Evolutionary conservation across 1,139 yeast species (phyloP).

Genomic region (Yamadazyma triangularis): DNA sequence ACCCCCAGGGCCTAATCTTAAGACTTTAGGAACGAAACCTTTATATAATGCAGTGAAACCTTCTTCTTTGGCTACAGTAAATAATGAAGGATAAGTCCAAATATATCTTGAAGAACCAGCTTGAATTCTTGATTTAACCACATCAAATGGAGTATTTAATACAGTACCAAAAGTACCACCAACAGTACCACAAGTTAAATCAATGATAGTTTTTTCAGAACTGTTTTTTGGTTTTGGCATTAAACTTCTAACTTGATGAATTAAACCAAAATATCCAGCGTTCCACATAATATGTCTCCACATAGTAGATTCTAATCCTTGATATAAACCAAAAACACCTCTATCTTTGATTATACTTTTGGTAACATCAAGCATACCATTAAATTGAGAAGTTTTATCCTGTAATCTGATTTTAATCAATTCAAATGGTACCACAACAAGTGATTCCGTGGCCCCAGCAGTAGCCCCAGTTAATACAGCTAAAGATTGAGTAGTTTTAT

Average conservation of each 20-base stretch:
- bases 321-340: constrained; percentile 82
- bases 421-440: constrained; percentile 96
- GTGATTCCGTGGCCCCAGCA: constrained; percentile 96
- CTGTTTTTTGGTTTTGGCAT: constrained; percentile 73
- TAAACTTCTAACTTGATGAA: constrained; percentile 75
- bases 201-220: constrained; percentile 76
- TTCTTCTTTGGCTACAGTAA: constrained; percentile 80
- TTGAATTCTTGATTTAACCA: constrained; percentile 95
- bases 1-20: constrained; percentile 98
- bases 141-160: constrained; percentile 95
- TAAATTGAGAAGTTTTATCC: constrained; percentile 77
- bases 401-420: constrained; percentile 84
- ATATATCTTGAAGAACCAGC: constrained; percentile 81
- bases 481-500: constrained; percentile 71
- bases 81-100: constrained; percentile 86
- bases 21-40: constrained; percentile 95
- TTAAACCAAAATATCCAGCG: constrained; percentile 96
- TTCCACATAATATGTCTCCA: constrained; percentile 98
- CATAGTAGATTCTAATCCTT: constrained; percentile 93
- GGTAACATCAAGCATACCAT: constrained; percentile 83
- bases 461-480: constrained; percentile 95
- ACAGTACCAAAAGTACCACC: constrained; percentile 97
- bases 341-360: constrained; percentile 65
- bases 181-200: constrained; percentile 84
- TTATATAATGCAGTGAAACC: constrained; percentile 85